Percentiles rank a stretch among this genome's conserved stretches.
Evolutionary conservation across 805 yeast genomes (phyloP).

Genomic region (Cyberlindnera suaveolens): DNA sequence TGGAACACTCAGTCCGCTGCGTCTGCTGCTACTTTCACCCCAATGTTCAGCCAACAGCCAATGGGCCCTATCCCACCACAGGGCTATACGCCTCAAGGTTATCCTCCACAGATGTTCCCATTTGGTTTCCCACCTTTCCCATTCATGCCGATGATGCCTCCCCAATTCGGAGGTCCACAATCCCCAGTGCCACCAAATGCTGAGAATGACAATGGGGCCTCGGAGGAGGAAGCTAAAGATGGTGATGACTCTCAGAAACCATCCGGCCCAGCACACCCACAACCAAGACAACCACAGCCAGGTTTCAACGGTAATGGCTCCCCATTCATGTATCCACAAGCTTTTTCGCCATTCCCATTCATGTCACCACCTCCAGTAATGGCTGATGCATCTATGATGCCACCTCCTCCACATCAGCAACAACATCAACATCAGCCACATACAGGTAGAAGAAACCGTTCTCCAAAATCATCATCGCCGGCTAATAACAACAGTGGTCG

Average conservation of each 20-base stretch:
- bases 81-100: slow-evolving; percentile 1
- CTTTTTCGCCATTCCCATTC: slow-evolving; percentile 24
- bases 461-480: slow-evolving; percentile 21
- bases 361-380: slow-evolving; percentile 16
- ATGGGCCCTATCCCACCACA: slow-evolving; percentile 7
- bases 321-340: slow-evolving; percentile 24
- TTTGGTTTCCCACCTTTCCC: slow-evolving; percentile 32
- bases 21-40: slow-evolving; percentile 50
- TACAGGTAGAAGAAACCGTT: slow-evolving; percentile 16
- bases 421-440: slow-evolving; percentile 1
- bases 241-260: not conserved
- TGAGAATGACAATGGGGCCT: not conserved
- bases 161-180: slow-evolving; percentile 16
- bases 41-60: slow-evolving; percentile 27
- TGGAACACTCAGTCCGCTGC: slow-evolving; percentile 71
- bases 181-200: slow-evolving; percentile 5
- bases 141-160: slow-evolving; percentile 27
- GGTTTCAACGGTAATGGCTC: slow-evolving; percentile 8
- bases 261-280: slow-evolving; percentile 13
- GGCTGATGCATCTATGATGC: slow-evolving; percentile 3
- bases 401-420: slow-evolving; percentile 1
- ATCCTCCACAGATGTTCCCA: slow-evolving; percentile 27
- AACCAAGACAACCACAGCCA: slow-evolving; percentile 14
- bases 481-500: slow-evolving; percentile 11
- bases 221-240: not conserved